Conservation (phyloP, 2,329 filamentous ascomycete species). For the Huntiella moniliformis region DNA sequence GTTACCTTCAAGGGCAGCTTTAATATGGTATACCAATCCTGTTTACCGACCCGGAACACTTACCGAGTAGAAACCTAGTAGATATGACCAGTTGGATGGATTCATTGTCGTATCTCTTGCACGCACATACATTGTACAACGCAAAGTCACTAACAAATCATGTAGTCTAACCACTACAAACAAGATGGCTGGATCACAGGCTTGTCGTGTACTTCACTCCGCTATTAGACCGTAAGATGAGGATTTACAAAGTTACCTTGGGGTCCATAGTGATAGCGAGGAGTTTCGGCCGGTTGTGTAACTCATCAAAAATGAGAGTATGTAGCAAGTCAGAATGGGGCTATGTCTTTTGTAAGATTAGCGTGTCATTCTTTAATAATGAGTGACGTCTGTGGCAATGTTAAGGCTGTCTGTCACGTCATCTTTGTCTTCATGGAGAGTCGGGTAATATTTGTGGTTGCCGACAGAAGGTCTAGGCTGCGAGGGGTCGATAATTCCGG, state of each 20-base stretch:
- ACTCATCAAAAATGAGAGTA: conserved; percentile 49
- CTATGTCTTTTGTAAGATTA: conserved; percentile 31
- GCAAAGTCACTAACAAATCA: conserved; percentile 33
- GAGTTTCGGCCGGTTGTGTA: conserved; percentile 45
- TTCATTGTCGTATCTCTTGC: not conserved
- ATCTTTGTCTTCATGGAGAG: not conserved
- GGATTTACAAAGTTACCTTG: conserved; percentile 33
- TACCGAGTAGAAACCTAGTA: conserved; percentile 49
- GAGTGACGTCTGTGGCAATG: conserved; percentile 47
- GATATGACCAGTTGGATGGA: not conserved
- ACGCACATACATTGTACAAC: conserved; percentile 37
- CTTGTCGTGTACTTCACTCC: conserved; percentile 60
- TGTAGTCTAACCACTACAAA: conserved; percentile 35
- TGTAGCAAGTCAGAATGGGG: conserved; percentile 39
- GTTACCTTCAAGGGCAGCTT: conserved; percentile 49
- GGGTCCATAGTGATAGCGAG: conserved; percentile 25
- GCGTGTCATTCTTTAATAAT: conserved; percentile 39
- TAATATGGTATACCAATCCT: conserved; percentile 50
- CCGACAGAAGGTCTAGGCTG: conserved; percentile 46
- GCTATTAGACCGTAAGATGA: conserved; percentile 43
- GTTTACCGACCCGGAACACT: conserved; percentile 45
- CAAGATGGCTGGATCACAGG: conserved; percentile 51
- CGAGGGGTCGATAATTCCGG: conserved; percentile 46
- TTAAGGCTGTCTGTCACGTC: conserved; percentile 32
- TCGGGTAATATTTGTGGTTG: conserved; percentile 29